Base-by-base conservation (phyloP, 1,139 yeast genomes). In the Pichia sp. region DNA sequence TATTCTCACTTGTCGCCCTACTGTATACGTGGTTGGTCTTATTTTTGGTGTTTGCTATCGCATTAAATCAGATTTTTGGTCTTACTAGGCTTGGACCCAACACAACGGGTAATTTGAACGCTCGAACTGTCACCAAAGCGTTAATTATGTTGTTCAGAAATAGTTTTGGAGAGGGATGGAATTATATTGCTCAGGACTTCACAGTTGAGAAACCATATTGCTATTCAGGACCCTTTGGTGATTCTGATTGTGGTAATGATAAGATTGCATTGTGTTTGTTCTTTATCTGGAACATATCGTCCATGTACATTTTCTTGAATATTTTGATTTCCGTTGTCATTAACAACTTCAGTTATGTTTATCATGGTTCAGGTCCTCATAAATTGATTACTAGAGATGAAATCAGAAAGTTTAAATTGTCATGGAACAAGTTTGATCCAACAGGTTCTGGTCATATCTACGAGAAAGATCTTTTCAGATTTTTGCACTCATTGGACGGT, bases 131-230 rank as follows among this genome's bases (percentile, higher is more conserved):
- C 1, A 84, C 94, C 0, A 87, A 86, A 49, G 74, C 95, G 0
- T 60, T 91, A 47, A 72, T 91, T 37, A 59, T 87, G 33, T 59
- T 91, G 21, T 88, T 88, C 62, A 71, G 88, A 46, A 77, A 83
- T 67, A 83, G 94, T 62, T 86, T 91, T 58, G 98, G 97, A 11
- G 97, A 91, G 60, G 95, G 94, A 1, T 91, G 98, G 98, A 91
- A 91, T 53, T 75, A 82, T 52, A 70, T 84, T 29, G 78, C 91
- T 91, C 67, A 68, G 33, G 97, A 91, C 56, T 81, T 73, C 52
- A 67, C 77, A 1, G 58, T 87, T 7, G 65, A 62, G 14, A 50
- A 62, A 1, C 97, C 97, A 0, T 77, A 64, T 48, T 91, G 98
- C 55, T 63, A 70, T 3, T 52, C 61, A 1, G 54, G 53, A 3